Base-by-base conservation (phyloP, 148 eudicot species). In the Chenopodium album region DNA sequence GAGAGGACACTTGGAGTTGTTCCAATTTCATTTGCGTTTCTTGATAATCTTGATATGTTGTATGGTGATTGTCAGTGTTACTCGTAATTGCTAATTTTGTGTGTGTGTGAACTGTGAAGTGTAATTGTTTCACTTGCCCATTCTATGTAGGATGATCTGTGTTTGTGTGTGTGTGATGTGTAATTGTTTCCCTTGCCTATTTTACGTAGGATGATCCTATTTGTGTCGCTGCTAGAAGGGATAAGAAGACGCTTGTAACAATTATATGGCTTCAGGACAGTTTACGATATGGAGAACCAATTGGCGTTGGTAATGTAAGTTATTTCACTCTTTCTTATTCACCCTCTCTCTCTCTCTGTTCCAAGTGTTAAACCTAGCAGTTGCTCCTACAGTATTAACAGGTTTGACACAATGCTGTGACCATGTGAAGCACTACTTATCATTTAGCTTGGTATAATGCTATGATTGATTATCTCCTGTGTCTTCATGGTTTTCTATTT, bases 131-230 rank as follows among this genome's bases (percentile, higher is more conserved):
- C 31, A 1, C 13, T 13, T 28, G 59, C 67, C 26, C 8, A 28
- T 54, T 63, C 41, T 44, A 66, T 81, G 80, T 80, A 96, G 98
- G 98, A 96, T 88, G 98, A 96, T 85, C 93, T 48, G 52, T 48
- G 52, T 48, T 13, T 48, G 52, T 10, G 52, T 48, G 52, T 48
- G 52, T 48, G 52, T 10, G 52, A 28, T 59, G 3, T 26, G 5
- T 26, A 79, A 65, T 47, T 50, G 23, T 7, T 59, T 31, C n/a
- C 4, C 20, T 13, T 28, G 67, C 67, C 34, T 4, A 28, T 54
- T 63, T 29, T 44, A 66, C 79, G 80, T 80, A 96, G 99, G 98
- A 96, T 88, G 99, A 96, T 85, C 93, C 94, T n/a, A 69, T 92
- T 14, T 96, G 98, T 79, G 88, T 92, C 76, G 87, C 91, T 72